Percentiles rank a stretch among this genome's conserved stretches.
Evolutionary conservation across 1,284 basidiomycete species (phyloP).

Genomic region (Ceraceosorus guamensis): DNA sequence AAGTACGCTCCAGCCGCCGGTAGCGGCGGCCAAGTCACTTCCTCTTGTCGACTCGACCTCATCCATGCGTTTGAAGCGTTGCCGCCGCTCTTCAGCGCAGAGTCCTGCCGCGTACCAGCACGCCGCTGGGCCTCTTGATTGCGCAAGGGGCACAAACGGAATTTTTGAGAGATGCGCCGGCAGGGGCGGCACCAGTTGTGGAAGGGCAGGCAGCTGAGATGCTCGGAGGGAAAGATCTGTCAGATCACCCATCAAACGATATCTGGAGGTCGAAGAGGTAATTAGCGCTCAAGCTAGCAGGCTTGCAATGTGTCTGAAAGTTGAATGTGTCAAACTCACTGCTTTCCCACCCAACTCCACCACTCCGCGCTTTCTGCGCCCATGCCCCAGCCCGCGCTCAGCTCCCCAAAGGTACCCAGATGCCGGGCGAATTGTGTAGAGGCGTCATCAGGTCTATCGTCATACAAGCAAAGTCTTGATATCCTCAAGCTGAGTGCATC

Average conservation of each 20-base stretch:
- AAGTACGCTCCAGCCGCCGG: slow-evolving; percentile 13
- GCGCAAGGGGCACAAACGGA: slow-evolving; percentile 7
- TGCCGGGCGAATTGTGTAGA: slow-evolving; percentile 68
- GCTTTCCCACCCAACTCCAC: slow-evolving; percentile 91
- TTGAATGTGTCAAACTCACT: slow-evolving; percentile 55
- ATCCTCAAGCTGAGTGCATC: slow-evolving; percentile 53
- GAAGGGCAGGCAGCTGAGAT: slow-evolving; percentile 19
- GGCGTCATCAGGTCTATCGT: slow-evolving; percentile 64
- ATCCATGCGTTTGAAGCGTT: slow-evolving; percentile 14
- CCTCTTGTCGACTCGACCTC: slow-evolving; percentile 1
- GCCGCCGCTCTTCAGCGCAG: slow-evolving; percentile 31
- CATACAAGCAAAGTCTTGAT: slow-evolving; percentile 67
- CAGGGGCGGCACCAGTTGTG: slow-evolving; percentile 22
- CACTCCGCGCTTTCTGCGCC: slow-evolving; percentile 94
- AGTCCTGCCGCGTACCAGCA: slow-evolving; percentile 39
- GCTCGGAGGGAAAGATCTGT: slow-evolving; percentile 14
- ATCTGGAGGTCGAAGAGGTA: slow-evolving; percentile 10
- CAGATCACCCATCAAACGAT: slow-evolving; percentile 35
- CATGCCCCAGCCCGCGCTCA: slow-evolving; percentile 88
- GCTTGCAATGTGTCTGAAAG: neutral
- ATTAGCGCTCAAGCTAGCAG: neutral
- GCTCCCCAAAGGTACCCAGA: slow-evolving; percentile 73
- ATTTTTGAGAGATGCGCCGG: slow-evolving; percentile 26
- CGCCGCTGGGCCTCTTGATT: slow-evolving; percentile 15
- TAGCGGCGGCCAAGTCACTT: neutral